phyloP scores from a whole-genome alignment of 768 basidiomycete genomes.

The Russula brevipes region DNA sequence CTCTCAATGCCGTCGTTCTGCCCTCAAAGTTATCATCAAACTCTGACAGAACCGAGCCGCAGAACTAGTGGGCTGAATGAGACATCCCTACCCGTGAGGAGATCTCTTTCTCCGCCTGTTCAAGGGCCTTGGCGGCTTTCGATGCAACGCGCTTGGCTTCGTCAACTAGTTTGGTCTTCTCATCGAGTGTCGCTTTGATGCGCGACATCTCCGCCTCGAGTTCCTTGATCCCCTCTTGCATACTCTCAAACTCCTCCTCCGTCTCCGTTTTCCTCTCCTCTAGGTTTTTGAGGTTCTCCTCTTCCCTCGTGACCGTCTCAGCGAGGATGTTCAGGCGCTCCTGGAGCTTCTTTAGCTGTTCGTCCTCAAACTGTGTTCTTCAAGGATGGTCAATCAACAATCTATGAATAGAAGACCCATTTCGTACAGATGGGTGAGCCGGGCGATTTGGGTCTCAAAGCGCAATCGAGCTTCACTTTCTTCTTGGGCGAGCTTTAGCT shows the following conservation, averaged over 20 bases:
- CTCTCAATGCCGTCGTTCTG: constrained; percentile 92
- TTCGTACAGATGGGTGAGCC: constrained; percentile 78
- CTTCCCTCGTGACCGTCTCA: constrained; percentile 48
- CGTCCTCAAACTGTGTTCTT: constrained; percentile 79
- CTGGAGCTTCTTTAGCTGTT: constrained; percentile 60
- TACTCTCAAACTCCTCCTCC: constrained; percentile 53
- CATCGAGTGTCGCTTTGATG: constrained; percentile 62
- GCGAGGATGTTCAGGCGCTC: constrained; percentile 58
- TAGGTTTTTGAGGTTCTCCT: constrained; percentile 47
- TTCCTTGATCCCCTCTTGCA: constrained; percentile 49
- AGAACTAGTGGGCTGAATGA: background rate
- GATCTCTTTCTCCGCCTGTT: constrained; percentile 89
- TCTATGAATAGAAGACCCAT: background rate
- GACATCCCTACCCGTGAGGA: constrained; percentile 54
- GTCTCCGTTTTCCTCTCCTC: constrained; percentile 50
- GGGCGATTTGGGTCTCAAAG: constrained; percentile 80
- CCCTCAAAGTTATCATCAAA: background rate
- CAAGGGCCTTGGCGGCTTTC: constrained; percentile 71
- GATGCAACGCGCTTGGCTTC: constrained; percentile 64
- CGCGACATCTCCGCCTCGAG: constrained; percentile 58
- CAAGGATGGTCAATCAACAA: constrained; percentile 1
- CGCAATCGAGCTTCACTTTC: constrained; percentile 79
- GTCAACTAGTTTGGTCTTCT: constrained; percentile 68
- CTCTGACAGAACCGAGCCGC: background rate
- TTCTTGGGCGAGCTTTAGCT: constrained; percentile 82